These are phyloP conservation scores for Nakazawaea holstii DNA, from an alignment of 805 yeast genomes.

Conservation along the genomic window DNA sequence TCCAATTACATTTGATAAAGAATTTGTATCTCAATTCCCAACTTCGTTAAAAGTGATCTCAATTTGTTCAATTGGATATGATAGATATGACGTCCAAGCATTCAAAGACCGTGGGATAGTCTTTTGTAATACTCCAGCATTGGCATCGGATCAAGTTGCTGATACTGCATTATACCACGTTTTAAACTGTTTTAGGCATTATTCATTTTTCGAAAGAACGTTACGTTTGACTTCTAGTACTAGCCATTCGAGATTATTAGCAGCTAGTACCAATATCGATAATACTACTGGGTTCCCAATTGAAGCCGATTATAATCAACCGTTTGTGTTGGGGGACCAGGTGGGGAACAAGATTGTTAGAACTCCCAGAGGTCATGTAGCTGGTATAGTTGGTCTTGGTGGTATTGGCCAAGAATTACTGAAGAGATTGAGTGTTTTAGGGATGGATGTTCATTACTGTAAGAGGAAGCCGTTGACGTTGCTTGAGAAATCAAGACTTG, in stretches of 20 bases:
- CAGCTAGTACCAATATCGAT: slow-evolving; percentile 27
- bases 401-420: slow-evolving; percentile 54
- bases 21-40: slow-evolving; percentile 31
- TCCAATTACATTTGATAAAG: slow-evolving; percentile 12
- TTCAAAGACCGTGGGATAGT: slow-evolving; percentile 41
- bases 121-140: slow-evolving; percentile 57
- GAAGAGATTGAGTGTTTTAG: slow-evolving; percentile 39
- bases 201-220: slow-evolving; percentile 38
- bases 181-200: slow-evolving; percentile 55
- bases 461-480: slow-evolving; percentile 35
- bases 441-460: slow-evolving; percentile 53
- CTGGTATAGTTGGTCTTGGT: slow-evolving; percentile 56
- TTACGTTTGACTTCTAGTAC: slow-evolving; percentile 34
- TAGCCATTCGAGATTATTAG: slow-evolving; percentile 29
- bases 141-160: slow-evolving; percentile 65
- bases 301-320: slow-evolving; percentile 3
- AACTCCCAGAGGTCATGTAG: slow-evolving; percentile 46
- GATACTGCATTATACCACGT: slow-evolving; percentile 61
- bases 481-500: slow-evolving; percentile 17
- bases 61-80: slow-evolving; percentile 59
- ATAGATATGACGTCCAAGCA: slow-evolving; percentile 40
- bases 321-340: slow-evolving; percentile 36
- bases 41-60: slow-evolving; percentile 39
- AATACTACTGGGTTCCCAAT: slow-evolving; percentile 24
- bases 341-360: slow-evolving; percentile 29